Conservation (phyloP, 768 basidiomycete species). For the Hortiboletus flavorubellus region DNA sequence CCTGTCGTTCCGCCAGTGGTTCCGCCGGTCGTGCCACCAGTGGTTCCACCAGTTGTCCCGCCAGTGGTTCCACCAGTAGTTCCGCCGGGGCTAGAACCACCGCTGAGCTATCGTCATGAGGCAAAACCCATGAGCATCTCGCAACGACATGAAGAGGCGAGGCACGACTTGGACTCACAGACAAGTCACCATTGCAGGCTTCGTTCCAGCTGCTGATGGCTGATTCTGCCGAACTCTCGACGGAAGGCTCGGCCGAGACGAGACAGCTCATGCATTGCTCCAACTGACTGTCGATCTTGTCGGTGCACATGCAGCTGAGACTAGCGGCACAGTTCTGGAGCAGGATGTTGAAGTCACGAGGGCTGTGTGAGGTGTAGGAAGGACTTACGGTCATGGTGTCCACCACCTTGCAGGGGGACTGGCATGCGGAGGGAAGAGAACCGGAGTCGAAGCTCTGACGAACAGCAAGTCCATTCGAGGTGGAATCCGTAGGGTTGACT, state of each 20-base stretch:
- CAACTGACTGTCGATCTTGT: constrained; percentile 10
- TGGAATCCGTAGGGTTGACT: not conserved
- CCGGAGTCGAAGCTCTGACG: constrained; percentile 17
- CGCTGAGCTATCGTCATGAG: constrained; percentile 8
- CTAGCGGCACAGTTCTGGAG: constrained; percentile 8
- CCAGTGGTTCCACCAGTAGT: not conserved
- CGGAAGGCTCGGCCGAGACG: not conserved
- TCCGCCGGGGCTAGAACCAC: constrained; percentile 2
- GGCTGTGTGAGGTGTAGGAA: not conserved
- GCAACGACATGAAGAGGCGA: too few species aligned
- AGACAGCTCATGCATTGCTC: constrained; percentile 22
- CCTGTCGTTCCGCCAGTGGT: not conserved
- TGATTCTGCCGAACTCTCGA: constrained; percentile 4
- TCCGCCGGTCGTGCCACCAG: not conserved
- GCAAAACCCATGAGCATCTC: not conserved
- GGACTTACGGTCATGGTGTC: constrained; percentile 17
- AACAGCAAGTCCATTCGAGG: constrained; percentile 12
- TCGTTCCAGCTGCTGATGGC: constrained; percentile 15
- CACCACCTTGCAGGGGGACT: constrained; percentile 20
- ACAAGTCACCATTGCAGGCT: constrained; percentile 14
- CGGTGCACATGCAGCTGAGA: constrained; percentile 13
- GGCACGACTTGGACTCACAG: constrained; percentile 9
- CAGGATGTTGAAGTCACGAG: not conserved
- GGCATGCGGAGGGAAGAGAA: constrained; percentile 17
- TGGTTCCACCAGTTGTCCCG: not conserved